These are phyloP conservation scores for Quercus tomentella DNA, from an alignment of 331 rosid genomes.

Conservation along the genomic window DNA sequence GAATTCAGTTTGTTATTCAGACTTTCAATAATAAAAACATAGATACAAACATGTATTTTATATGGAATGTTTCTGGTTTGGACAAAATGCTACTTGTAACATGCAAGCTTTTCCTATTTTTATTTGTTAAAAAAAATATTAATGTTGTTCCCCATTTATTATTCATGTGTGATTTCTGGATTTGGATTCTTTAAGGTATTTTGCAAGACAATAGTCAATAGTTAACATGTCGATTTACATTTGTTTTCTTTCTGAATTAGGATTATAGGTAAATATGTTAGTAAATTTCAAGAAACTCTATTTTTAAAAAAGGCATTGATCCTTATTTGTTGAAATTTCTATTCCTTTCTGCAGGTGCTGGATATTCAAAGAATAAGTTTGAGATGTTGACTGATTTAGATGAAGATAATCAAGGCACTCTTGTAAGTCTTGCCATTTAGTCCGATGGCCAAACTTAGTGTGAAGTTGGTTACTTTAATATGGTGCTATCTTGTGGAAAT, in stretches of 20 bases:
- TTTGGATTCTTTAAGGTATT: background rate
- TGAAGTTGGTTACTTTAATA: slow-evolving; percentile 14
- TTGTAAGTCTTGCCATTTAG: slow-evolving; percentile 47
- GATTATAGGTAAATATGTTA: background rate
- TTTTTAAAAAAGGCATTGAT: background rate
- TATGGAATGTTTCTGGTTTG: background rate
- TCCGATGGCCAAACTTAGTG: slow-evolving; percentile 3
- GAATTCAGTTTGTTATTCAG: slow-evolving; percentile 10
- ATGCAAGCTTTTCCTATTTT: slow-evolving; percentile 3
- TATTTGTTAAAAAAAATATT: background rate
- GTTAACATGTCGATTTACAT: slow-evolving; percentile 1
- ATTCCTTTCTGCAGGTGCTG: slow-evolving; percentile 42
- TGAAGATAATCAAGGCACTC: slow-evolving; percentile 37
- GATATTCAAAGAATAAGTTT: slow-evolving; percentile 56
- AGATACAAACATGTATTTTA: background rate
- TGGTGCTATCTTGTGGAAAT: background rate
- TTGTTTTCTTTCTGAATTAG: slow-evolving; percentile 5
- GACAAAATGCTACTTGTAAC: slow-evolving; percentile 4
- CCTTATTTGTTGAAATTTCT: slow-evolving; percentile 14
- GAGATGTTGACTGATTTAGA: slow-evolving; percentile 53
- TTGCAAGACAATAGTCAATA: slow-evolving; percentile 6
- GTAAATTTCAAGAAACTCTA: background rate
- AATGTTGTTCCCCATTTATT: background rate
- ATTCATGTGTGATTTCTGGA: background rate
- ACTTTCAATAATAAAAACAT: background rate